Conservation (phyloP, 176 grass and related monocot species). For the Musa beccarii region DNA sequence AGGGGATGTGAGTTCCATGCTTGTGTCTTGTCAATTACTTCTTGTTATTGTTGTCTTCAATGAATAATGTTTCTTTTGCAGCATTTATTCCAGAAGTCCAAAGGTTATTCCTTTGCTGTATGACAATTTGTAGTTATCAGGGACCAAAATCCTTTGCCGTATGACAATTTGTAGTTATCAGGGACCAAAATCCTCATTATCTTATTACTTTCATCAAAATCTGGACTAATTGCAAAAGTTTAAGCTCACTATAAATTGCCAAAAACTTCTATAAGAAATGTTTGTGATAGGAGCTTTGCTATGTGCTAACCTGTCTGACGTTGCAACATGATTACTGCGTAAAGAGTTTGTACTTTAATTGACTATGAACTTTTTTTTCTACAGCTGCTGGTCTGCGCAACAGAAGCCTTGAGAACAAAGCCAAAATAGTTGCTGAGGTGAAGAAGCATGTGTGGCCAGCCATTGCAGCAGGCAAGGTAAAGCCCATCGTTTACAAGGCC, state of each 20-base stretch:
- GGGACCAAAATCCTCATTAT: no score
- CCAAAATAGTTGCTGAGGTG: constrained; percentile 56
- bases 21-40: no score
- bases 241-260: background rate
- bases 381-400: constrained; percentile 57
- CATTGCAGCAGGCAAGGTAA: constrained; percentile 50
- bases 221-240: background rate
- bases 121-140: no score
- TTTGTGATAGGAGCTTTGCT: no score
- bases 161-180: no score
- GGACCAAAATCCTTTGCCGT: background rate
- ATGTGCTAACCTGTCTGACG: no score
- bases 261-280: background rate
- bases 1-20: no score
- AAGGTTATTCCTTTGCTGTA: background rate
- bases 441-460: constrained; percentile 78
- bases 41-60: background rate
- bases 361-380: background rate
- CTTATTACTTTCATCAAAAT: background rate
- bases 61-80: background rate
- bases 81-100: background rate
- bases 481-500: constrained; percentile 53
- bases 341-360: no score
- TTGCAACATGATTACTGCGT: no score
- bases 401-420: constrained; percentile 58